A percentile compares a stretch with the other conserved stretches of the same genome.
Conservation (phyloP, 306 rosid genomes). For the Corylus avellana region DNA sequence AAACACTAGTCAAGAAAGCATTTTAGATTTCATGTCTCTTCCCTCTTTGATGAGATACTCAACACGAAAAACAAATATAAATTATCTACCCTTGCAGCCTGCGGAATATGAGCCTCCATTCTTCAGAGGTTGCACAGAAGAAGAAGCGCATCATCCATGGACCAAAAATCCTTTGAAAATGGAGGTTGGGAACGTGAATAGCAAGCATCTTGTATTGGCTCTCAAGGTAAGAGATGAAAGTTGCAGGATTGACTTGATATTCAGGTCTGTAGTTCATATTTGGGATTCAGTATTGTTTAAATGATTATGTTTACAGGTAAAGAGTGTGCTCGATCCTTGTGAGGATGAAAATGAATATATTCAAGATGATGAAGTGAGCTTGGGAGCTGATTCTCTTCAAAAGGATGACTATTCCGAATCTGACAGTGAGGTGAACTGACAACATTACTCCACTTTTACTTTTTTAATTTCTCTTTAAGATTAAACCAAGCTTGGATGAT, state of each 20-base stretch:
- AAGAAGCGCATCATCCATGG: constrained; percentile 78
- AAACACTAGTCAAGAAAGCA: neutral
- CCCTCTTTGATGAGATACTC: neutral
- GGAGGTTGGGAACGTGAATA: constrained; percentile 97
- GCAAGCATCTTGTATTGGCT: constrained; percentile 91
- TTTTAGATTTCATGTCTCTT: neutral
- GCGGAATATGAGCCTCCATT: constrained; percentile 94
- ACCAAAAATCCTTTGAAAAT: constrained; percentile 78
- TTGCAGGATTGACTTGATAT: neutral
- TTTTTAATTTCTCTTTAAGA: constrained; percentile 1
- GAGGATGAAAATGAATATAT: constrained; percentile 57
- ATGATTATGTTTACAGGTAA: constrained; percentile 37
- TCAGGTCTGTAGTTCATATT: constrained; percentile 7
- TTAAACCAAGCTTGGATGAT: neutral
- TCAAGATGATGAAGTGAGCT: constrained; percentile 50
- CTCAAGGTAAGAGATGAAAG: constrained; percentile 64
- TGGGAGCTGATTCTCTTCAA: constrained; percentile 50
- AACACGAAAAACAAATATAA: neutral
- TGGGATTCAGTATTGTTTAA: neutral
- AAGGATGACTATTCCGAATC: constrained; percentile 44
- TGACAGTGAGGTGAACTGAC: constrained; percentile 51
- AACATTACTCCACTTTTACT: neutral
- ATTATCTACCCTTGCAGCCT: constrained; percentile 63
- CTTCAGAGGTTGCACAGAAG: constrained; percentile 79
- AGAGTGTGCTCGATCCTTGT: constrained; percentile 63